Evolutionary conservation across 768 basidiomycete species (phyloP).

Genomic region (Podaxis carcinomalis): DNA sequence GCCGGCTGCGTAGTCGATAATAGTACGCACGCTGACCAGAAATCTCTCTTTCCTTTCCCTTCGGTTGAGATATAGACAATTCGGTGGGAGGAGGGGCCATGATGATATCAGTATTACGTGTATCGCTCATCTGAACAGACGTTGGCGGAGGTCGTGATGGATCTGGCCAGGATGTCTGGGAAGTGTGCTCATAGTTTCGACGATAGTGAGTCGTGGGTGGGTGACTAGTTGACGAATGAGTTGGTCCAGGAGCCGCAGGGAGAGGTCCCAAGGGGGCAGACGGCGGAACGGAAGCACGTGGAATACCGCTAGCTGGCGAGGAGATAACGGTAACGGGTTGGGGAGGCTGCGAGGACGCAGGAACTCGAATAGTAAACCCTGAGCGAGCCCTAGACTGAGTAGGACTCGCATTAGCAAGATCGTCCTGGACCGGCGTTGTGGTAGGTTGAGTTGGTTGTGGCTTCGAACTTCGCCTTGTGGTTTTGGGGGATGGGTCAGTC

Average conservation of each 20-base stretch:
- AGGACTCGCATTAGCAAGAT: background rate
- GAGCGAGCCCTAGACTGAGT: background rate
- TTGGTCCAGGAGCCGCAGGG: background rate
- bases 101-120: background rate
- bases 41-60: conserved; percentile 8
- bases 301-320: background rate
- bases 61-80: background rate
- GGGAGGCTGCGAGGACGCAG: background rate
- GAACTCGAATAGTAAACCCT: background rate
- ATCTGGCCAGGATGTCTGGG: background rate
- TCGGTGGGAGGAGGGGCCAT: conserved; percentile 9
- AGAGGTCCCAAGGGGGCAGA: background rate
- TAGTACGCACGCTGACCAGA: conserved; percentile 2
- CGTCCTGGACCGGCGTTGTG: background rate
- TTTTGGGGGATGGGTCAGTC: background rate
- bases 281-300: background rate
- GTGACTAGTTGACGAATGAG: background rate
- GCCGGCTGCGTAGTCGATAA: background rate
- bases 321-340: background rate
- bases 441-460: background rate
- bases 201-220: conserved; percentile 12
- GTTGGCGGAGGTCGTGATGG: background rate
- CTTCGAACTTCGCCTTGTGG: background rate
- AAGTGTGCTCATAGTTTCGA: conserved; percentile 16
- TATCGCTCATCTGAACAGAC: background rate